Evolutionary conservation across 192 early-diverging fungal genomes (phyloP), one percentile per base, ranked within the genome.

Genomic region (Funneliformis geosporum): DNA sequence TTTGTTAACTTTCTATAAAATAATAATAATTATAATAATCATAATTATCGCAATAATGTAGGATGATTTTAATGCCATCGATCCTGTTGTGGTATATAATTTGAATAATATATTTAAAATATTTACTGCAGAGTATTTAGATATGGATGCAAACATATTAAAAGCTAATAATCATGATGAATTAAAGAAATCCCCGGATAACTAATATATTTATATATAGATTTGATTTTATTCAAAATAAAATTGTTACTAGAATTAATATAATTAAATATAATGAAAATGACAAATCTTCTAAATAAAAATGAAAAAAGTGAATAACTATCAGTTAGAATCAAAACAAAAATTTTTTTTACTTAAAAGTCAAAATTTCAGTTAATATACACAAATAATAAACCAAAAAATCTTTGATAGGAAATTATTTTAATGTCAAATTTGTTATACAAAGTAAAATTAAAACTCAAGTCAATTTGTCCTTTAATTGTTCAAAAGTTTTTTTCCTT

Each of bases 1-100:
- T 28, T 28, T 0, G 50, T 16, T 5, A 21, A 21, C 21, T 55
- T 55, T 55, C 18, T 55, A 5, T 21, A 4, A 50, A 55, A 55
- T 7, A 55, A 55, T 14, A 50, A 50, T 50, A 14, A 50, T 16
- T 18, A 44, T 75, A 42, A 46, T 33, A 27, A n/a, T 14, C 28
- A 38, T 78, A 0, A 23, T 43, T 42, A 11, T 44, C 50, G 1
- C 5, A 16, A 18, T 50, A 16, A 50, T 50, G n/a, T 81, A 85
- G 75, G 97, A 99, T 82, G 89, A 95, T 80, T 92, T 89, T 14
- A 82, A 87, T 39, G 92, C 90, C 8, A 84, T 98, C 5, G 88
- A 91, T 65, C 80, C 84, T 11, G 84, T 85, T n/a, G 87, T 88
- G 4, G 89, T 95, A 10, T 83, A 87, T 21, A 95, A 96, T 77